Evolutionary conservation across 2,329 filamentous ascomycete genomes (phyloP).

Genomic region (Ceratocystis papillata): DNA sequence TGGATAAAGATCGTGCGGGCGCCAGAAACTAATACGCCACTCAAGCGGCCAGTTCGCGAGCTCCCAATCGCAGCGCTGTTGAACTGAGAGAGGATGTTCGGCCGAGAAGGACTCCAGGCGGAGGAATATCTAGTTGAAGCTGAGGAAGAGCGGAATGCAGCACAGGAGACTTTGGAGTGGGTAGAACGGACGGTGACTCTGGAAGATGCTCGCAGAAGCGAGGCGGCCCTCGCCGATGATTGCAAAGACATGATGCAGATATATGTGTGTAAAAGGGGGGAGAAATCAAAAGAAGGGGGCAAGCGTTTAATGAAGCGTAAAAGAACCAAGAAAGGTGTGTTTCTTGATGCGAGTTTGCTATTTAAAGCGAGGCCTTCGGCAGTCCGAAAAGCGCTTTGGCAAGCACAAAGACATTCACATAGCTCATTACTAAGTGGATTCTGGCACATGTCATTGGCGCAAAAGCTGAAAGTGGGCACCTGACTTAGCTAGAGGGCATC

Average conservation of each 20-base stretch:
- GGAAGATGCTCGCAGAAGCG: constrained; percentile 22
- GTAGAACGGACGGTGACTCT: constrained; percentile 18
- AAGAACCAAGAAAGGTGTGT: too few species aligned
- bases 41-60: constrained; percentile 23
- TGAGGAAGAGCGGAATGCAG: not conserved
- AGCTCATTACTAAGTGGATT: constrained; percentile 21
- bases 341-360: not conserved
- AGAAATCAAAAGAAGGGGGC: not conserved
- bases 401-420: constrained; percentile 8
- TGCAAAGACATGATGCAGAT: not conserved
- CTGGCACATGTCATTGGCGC: constrained; percentile 15
- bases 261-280: not conserved
- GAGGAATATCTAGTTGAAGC: not conserved
- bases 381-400: constrained; percentile 13
- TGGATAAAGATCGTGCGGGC: constrained; percentile 89
- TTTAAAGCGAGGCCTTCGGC: constrained; percentile 5
- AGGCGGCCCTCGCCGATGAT: constrained; percentile 18
- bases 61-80: constrained; percentile 7
- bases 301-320: not conserved
- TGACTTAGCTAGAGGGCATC: constrained; percentile 6
- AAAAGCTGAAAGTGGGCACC: not conserved
- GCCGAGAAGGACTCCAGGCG: constrained; percentile 24
- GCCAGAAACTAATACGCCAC: constrained; percentile 29
- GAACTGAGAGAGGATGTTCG: constrained; percentile 21
- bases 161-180: not conserved